Conservation (phyloP, 164 flowering plant species). For the Aristolochia contorta region DNA sequence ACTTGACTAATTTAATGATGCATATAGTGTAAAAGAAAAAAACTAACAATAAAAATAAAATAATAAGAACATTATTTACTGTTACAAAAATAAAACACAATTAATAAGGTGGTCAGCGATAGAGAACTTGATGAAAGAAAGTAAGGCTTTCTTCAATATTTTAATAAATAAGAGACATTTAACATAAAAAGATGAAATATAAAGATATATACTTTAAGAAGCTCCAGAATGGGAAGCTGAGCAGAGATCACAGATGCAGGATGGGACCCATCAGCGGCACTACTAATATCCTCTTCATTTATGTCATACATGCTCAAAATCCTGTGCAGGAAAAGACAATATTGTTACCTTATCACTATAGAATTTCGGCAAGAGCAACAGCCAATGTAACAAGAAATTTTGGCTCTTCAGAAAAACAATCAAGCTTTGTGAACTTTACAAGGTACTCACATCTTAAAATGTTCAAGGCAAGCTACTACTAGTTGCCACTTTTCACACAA, state of each 20-base stretch:
- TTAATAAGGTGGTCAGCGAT: too few relatives aligned
- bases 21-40: neutral
- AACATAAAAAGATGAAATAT: neutral
- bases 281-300: conserved; percentile 68
- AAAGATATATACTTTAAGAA: conserved; percentile 54
- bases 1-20: neutral
- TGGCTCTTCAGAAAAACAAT: neutral
- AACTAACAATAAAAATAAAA: neutral
- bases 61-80: neutral
- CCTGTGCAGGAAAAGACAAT: conserved; percentile 33
- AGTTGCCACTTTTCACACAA: conserved; percentile 95
- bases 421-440: too few relatives aligned
- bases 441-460: conserved; percentile 74
- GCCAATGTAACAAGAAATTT: too few relatives aligned
- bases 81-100: too few relatives aligned
- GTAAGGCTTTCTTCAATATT: too few relatives aligned
- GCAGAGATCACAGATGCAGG: conserved; percentile 27
- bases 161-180: neutral
- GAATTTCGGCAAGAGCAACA: neutral
- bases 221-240: conserved; percentile 80
- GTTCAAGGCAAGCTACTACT: conserved; percentile 85
- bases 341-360: neutral
- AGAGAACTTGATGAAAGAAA: too few relatives aligned
- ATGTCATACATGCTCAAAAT: conserved; percentile 73
- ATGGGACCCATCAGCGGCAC: conserved; percentile 40